phyloP scores from a whole-genome alignment of 1,284 basidiomycete genomes.

The Sanghuangporus weigelae region DNA sequence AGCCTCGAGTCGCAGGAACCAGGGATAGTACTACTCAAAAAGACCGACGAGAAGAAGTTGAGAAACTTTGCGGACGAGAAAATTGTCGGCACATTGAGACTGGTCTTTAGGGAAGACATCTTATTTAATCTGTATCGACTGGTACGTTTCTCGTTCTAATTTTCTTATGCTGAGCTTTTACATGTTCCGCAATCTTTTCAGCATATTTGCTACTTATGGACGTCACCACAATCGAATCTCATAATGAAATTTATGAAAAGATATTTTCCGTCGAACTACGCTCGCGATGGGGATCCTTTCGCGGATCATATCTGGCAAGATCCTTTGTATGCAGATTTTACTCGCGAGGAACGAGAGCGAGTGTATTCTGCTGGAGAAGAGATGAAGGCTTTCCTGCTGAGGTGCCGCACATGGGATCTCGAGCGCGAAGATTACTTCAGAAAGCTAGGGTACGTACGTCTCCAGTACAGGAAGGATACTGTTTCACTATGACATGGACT shows the following conservation, averaged over 20 bases:
- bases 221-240: neutral
- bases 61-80: neutral
- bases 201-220: slow-evolving; percentile 9
- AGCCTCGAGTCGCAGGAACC: neutral
- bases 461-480: neutral
- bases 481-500: neutral
- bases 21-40: neutral
- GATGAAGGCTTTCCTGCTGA: neutral
- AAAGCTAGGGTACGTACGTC: neutral
- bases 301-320: slow-evolving; percentile 6
- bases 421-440: slow-evolving; percentile 3
- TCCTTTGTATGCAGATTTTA: neutral
- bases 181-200: neutral
- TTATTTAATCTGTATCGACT: slow-evolving; percentile 3
- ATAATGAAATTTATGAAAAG: slow-evolving; percentile 5
- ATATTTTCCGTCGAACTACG: slow-evolving; percentile 11
- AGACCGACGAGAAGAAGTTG: neutral
- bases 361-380: neutral
- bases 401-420: slow-evolving; percentile 8
- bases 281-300: neutral
- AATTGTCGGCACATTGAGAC: neutral
- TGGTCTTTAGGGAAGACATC: neutral
- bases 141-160: neutral
- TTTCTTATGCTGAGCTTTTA: neutral
- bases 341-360: slow-evolving; percentile 2